phyloP scores from a whole-genome alignment of 345 rosid species.

The Noccaea caerulescens region DNA sequence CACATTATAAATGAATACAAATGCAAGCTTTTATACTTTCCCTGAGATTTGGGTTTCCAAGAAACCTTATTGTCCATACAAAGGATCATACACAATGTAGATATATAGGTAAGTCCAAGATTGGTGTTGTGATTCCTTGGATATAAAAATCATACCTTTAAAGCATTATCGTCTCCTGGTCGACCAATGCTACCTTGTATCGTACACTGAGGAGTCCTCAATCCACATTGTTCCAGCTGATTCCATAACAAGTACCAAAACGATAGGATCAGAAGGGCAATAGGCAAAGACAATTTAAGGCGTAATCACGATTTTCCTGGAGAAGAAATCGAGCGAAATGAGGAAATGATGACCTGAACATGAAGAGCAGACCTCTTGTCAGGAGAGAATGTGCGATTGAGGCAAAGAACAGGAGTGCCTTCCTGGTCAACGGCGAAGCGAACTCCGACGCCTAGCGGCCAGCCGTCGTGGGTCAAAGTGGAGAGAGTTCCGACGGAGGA shows the following conservation, averaged over 20 bases:
- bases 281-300: neutral
- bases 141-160: constrained; percentile 50
- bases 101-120: constrained; percentile 14
- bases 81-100: neutral
- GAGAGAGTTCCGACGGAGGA: constrained; percentile 80
- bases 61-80: no score
- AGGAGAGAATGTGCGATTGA: constrained; percentile 50
- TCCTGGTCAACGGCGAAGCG: constrained; percentile 77
- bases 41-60: neutral
- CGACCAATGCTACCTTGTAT: constrained; percentile 76
- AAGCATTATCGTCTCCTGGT: constrained; percentile 54
- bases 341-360: constrained; percentile 60
- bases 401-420: constrained; percentile 81
- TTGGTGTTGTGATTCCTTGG: neutral
- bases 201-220: constrained; percentile 89
- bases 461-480: constrained; percentile 58
- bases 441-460: constrained; percentile 83
- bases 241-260: neutral
- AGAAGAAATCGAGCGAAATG: neutral
- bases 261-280: neutral
- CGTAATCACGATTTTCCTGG: neutral
- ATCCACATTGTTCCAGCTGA: constrained; percentile 84
- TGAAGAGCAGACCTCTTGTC: constrained; percentile 81
- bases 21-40: neutral
- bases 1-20: neutral